These are phyloP conservation scores for Colletotrichum lini DNA, from an alignment of 2,329 filamentous ascomycete species.

Conservation along the genomic window DNA sequence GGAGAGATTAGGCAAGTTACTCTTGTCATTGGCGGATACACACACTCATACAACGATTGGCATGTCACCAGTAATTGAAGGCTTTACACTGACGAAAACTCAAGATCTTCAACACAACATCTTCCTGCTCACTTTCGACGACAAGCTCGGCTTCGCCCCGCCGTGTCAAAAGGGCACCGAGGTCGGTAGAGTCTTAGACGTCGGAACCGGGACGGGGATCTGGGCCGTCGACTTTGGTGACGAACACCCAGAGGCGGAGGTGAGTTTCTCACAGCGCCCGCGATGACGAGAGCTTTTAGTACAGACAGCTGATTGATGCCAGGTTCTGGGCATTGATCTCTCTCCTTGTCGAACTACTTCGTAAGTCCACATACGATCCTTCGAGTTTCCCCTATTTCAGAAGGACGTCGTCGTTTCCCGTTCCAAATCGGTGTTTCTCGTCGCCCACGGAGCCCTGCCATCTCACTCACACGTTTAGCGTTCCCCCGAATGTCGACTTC, in stretches of 20 bases:
- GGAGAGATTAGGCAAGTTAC: constrained; percentile 19
- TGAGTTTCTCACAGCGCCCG: too few species aligned
- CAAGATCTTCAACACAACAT: constrained; percentile 68
- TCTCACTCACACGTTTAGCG: constrained; percentile 41
- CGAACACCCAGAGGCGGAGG: constrained; percentile 49
- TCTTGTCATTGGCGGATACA: too few species aligned
- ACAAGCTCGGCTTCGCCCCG: constrained; percentile 23
- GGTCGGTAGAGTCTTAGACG: constrained; percentile 44
- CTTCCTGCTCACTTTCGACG: constrained; percentile 60
- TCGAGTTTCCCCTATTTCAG: too few species aligned
- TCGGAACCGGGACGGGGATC: constrained; percentile 48
- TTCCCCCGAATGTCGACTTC: constrained; percentile 62
- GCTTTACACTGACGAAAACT: not conserved
- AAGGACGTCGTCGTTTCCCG: too few species aligned
- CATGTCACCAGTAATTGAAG: too few species aligned
- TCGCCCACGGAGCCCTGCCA: too few species aligned
- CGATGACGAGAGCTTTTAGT: too few species aligned
- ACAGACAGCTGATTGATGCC: too few species aligned
- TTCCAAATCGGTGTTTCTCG: not conserved
- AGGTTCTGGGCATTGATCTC: constrained; percentile 42
- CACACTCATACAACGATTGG: too few species aligned
- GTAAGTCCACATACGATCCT: not conserved
- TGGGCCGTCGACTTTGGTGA: constrained; percentile 59
- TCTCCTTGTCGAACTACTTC: not conserved
- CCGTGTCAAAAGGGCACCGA: constrained; percentile 36